Evolutionary conservation across 1,284 basidiomycete genomes (phyloP), one percentile per base, ranked within the genome.

Genomic region (Coriolopsis trogii): DNA sequence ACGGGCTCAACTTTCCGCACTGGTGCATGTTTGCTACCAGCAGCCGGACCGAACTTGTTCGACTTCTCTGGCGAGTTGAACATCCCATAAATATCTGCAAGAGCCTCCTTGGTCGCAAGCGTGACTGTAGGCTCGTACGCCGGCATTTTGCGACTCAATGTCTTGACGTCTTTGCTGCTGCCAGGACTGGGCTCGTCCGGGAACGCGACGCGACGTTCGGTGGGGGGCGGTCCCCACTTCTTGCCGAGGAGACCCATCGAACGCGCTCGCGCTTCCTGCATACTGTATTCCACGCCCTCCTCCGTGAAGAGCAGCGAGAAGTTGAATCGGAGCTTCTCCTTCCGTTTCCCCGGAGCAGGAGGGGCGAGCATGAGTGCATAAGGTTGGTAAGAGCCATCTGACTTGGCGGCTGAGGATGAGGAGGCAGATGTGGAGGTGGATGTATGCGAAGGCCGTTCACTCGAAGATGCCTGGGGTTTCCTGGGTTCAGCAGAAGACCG

Each of bases 21-120:
- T 25, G 86, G 85, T 1, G 85, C 85, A 64, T 89, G 79, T 63
- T 89, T 89, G 60, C 81, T 86, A 16, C 87, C 87, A 10, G 77
- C 67, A 49, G 72, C 66, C 5, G 76, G 50, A 29, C 75, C 59
- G 25, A 64, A 65, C 26, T 73, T 80, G 41, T 81, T 79, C 0
- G 89, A 92, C 71, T 87, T 88, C 55, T 90, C 87, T 2, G 89
- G 89, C 7, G 88, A 90, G 67, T 96, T 95, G 68, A 93, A 95
- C 85, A 97, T 91, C 51, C 87, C 88, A 73, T 93, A 93, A 31
- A 97, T 92, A 67, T 96, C 94, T n/a, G 84, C 89, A 45, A 95
- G 77, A 3, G 95, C 95, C 57, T 93, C 91, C 68, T 93, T 94
- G 38, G 91, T 93, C 65, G 91, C 91, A 56, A 93, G 85, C 0